Evolutionary conservation across 768 basidiomycete genomes (phyloP), one percentile per base, ranked within the genome.

Genomic region (Psilocybe cubensis): DNA sequence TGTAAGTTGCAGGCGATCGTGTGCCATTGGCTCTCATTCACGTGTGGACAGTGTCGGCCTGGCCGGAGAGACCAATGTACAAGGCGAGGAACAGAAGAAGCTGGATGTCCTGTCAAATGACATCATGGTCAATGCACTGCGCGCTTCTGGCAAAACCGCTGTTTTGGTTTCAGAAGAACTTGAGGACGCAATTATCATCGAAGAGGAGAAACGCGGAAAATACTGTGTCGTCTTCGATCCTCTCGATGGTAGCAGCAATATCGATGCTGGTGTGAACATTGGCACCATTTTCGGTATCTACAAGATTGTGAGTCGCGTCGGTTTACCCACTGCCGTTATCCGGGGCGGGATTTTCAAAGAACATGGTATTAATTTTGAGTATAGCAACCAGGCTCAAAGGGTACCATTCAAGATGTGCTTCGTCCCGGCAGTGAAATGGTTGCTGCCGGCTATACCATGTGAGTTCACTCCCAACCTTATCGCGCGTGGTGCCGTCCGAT

Each of bases 211-310:
- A 72, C 88, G 82, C 72, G 95, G 96, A 64, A 87, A 83, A 72
- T 98, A 98, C 78, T 97, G 95, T 67, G 96, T 98, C 64, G 97
- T 98, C 2, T 99, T 99, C 66, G 97, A 99, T 75, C 97, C 97
- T 33, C 84, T 97, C 48, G 95, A 98, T 67, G 95, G 96, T 53
- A 91, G 88, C 70, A 93, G 91, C 79, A 97, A 97, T 77, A 98
- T 98, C 76, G 95, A 96, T 71, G 96, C 96, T 62, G 96, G 96
- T 84, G 96, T 96, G 51, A 97, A 97, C 75, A 96, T 97, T 70
- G 92, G 93, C 7, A 95, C 94, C 57, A 97, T 98, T 79, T 98
- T 99, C 72, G 96, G 97, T 45, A 88, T 99, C 62, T 99, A 98
- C 79, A 85, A 85, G 66, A 76, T 96, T 59, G 95, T 96, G 63